phyloP scores from a whole-genome alignment of 805 yeast species.

The Metschnikowia henanensis region DNA sequence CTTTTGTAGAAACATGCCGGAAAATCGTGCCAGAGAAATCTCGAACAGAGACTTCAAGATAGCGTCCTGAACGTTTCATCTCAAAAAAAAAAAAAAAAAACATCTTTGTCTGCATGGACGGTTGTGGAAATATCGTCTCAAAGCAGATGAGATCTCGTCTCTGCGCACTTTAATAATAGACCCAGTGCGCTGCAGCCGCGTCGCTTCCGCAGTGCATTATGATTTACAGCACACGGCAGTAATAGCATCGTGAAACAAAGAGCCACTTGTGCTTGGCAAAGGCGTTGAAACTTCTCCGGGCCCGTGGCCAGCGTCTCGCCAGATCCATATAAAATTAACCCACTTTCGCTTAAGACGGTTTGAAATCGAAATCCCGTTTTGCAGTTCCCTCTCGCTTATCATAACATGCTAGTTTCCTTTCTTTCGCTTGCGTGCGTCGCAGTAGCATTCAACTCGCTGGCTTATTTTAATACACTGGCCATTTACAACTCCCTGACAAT shows the following conservation, averaged over 20 bases:
- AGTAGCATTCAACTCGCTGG: background rate
- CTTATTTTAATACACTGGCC: background rate
- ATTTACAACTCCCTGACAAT: background rate
- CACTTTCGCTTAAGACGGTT: no score
- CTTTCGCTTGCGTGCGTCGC: background rate
- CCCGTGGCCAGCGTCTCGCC: background rate
- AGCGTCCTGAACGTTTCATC: no score
- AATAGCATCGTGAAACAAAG: no score
- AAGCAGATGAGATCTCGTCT: background rate
- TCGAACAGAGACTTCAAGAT: no score
- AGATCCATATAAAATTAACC: background rate
- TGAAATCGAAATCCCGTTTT: no score
- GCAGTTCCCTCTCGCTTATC: background rate
- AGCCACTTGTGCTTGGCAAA: no score
- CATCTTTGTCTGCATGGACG: no score
- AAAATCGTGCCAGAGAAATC: no score
- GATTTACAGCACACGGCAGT: no score
- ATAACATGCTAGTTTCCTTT: background rate
- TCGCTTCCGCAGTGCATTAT: background rate
- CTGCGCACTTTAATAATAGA: background rate
- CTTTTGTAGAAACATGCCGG: no score
- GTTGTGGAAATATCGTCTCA: no score
- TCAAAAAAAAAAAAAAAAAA: no score
- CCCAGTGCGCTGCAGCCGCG: conserved; percentile 2
- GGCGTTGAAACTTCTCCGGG: background rate